Conservation (phyloP, 2,329 filamentous ascomycete species). For the Botrytis porri region DNA sequence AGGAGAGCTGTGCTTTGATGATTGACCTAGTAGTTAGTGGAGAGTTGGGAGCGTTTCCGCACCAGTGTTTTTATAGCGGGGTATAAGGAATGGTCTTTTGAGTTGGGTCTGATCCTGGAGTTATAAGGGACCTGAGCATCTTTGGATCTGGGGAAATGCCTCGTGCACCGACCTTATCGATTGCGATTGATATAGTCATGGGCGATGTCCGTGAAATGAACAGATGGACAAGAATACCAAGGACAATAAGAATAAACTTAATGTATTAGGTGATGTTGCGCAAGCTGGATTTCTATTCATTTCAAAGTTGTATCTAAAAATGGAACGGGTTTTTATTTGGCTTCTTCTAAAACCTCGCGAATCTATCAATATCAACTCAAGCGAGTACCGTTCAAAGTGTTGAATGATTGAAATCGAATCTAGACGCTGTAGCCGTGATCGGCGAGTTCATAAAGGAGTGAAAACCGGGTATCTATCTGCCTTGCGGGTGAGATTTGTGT, state of each 20-base stretch:
- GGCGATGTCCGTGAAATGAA: background rate
- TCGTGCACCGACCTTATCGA: background rate
- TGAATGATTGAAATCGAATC: background rate
- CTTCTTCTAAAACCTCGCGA: background rate
- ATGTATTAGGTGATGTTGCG: background rate
- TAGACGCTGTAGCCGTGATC: background rate
- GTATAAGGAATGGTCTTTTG: background rate
- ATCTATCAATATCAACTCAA: background rate
- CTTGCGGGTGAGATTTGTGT: constrained; percentile 9
- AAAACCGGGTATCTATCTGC: background rate
- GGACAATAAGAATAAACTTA: background rate
- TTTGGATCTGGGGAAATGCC: constrained; percentile 3
- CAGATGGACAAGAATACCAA: background rate
- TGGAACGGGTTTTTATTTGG: background rate
- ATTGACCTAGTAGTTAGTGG: constrained; percentile 8
- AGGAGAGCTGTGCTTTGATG: constrained; percentile 6
- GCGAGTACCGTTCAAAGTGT: background rate
- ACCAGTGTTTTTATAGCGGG: background rate
- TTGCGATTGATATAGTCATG: constrained; percentile 2
- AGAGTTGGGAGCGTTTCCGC: background rate
- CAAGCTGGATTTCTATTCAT: background rate
- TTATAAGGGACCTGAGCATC: constrained; percentile 2
- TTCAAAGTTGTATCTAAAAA: background rate
- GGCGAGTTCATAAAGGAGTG: background rate
- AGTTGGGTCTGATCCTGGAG: constrained; percentile 5